Evolutionary conservation across 2,329 filamentous ascomycete genomes (phyloP), one percentile per base, ranked within the genome.

Genomic region (Zymoseptoria crescenta): DNA sequence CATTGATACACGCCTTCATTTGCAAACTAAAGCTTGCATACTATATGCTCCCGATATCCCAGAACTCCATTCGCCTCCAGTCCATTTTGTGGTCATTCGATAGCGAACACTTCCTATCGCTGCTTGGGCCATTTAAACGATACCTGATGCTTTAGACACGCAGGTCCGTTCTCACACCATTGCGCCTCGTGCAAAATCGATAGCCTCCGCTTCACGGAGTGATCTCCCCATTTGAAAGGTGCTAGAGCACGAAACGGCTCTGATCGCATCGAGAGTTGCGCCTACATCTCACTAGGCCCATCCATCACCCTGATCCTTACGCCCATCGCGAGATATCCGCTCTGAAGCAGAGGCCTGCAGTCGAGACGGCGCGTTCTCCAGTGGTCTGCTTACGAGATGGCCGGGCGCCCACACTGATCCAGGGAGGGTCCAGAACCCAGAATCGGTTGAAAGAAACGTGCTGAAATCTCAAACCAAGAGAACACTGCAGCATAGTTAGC

Each of bases 391-490:
- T 16, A 16, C n/a, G 35, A 45, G 13, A 16, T 16, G 35, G 35
- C 35, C 35, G 16, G 35, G 7, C 16, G 35, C 35, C 7, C 13
- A n/a, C 9, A n/a, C 35, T 1, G 35, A 9, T 41, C 35, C 35
- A n/a, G 35, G n/a, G 13, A n/a, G 35, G n/a, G 13, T 7, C 13
- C 35, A 45, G 35, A 45, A 16, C 10, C 35, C 13, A 45, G n/a
- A 16, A 6, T 45, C 35, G 7, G 35, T 45, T 13, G 35, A 45
- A n/a, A 13, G 7, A 6, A 6, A 16, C 35, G 5, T 45, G 24
- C 24, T 2, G 24, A 20, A 16, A 49, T 48, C 27, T 62, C 60
- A 62, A n/a, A 62, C 60, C 45, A 62, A 52, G 16, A 62, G 53
- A 49, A 62, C 60, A 29, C 60, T 62, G 52, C 45, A 48, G 35